These are phyloP conservation scores for apple (Malus domestica) DNA, from an alignment of 306 rosid genomes.

Conservation along the genomic window ASM211411v1 NC_041791.1:35704001-35704500, in stretches of 20 bases:
- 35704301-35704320: constrained; percentile 92
- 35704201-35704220: not conserved
- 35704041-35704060: constrained; percentile 30
- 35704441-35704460: constrained; percentile 22
- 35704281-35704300: constrained; percentile 98
- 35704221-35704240: not conserved
- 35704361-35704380: constrained; percentile 80
- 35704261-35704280: not conserved
- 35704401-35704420: constrained; percentile 96
- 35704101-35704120: constrained; percentile 59
- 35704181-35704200: constrained; percentile 74
- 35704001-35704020: not conserved
- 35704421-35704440: constrained; percentile 43
- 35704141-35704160: constrained; percentile 69
- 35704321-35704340: constrained; percentile 75
- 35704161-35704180: constrained; percentile 93
- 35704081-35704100: constrained; percentile 84
- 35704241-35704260: not conserved
- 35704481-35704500: constrained; percentile 49
- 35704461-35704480: constrained; percentile 26
- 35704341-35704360: constrained; percentile 61
- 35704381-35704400: constrained; percentile 94
- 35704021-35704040: not conserved
- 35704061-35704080: constrained; percentile 79
- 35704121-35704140: constrained; percentile 70